phyloP scores from a whole-genome alignment of 371 early-diverging fungal species.

The Mycotypha africana region DNA sequence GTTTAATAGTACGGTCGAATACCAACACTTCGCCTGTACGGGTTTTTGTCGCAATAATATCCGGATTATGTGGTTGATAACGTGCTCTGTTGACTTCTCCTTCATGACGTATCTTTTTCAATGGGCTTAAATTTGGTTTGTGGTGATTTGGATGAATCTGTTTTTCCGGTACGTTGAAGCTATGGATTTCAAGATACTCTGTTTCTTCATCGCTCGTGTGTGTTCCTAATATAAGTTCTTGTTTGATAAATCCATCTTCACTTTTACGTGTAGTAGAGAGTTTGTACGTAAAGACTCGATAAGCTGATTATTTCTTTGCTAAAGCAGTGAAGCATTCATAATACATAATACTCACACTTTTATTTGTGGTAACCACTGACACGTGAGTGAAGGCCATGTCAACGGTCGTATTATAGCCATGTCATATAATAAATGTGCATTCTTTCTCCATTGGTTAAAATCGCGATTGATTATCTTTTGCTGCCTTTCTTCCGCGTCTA shows the following conservation, averaged over 20 bases:
- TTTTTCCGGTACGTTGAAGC: conserved; percentile 80
- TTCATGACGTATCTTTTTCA: conserved; percentile 89
- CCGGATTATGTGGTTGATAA: conserved; percentile 89
- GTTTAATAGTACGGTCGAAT: conserved; percentile 87
- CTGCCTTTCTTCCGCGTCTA: too few species aligned
- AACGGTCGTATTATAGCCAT: conserved; percentile 94
- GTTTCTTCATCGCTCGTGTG: conserved; percentile 94
- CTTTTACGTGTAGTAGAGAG: too few species aligned
- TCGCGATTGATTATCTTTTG: too few species aligned
- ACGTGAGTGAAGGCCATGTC: conserved; percentile 97
- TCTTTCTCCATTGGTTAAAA: conserved; percentile 99
- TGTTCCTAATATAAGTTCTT: conserved; percentile 89
- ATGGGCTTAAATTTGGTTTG: too few species aligned
- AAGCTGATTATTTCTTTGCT: too few species aligned
- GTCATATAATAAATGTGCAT: conserved; percentile 97
- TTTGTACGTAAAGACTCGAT: too few species aligned
- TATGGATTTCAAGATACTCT: conserved; percentile 91
- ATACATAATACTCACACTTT: conserved; percentile 76
- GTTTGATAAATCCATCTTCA: conserved; percentile 53
- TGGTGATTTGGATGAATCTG: too few species aligned
- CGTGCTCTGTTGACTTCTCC: conserved; percentile 95
- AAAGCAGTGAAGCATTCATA: too few species aligned
- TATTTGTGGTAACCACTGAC: conserved; percentile 97
- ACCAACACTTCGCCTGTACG: conserved; percentile 87
- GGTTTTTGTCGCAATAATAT: conserved; percentile 94